A percentile compares a stretch with the other conserved stretches of the same genome.
These are phyloP conservation scores for Leccinum sublutescens DNA, from an alignment of 768 basidiomycete genomes.

Conservation along the genomic window DNA sequence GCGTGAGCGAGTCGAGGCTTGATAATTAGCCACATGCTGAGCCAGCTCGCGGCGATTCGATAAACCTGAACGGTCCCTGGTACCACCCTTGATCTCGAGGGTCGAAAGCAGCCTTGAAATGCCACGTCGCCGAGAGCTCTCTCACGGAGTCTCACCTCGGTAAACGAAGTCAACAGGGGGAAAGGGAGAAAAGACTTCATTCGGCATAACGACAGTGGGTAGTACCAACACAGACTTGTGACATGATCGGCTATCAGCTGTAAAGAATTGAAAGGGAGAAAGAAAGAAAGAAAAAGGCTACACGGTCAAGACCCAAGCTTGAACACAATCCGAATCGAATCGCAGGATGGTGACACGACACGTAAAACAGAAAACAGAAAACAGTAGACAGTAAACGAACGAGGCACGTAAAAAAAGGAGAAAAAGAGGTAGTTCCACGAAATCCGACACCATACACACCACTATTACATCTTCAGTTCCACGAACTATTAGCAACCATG, in stretches of 20 bases:
- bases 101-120: background rate
- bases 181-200: background rate
- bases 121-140: background rate
- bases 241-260: background rate
- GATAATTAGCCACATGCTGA: no score
- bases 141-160: background rate
- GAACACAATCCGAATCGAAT: background rate
- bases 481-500: slow-evolving; percentile 28
- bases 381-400: background rate
- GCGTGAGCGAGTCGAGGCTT: no score
- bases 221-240: background rate
- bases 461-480: slow-evolving; percentile 16
- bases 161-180: background rate
- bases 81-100: background rate
- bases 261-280: background rate
- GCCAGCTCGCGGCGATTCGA: no score
- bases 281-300: background rate
- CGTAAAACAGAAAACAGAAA: background rate
- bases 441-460: background rate
- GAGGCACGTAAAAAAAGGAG: background rate
- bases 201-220: background rate
- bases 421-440: background rate
- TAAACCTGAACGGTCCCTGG: no score
- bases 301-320: background rate
- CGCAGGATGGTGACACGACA: background rate